phyloP scores from a whole-genome alignment of 108 stramenopile species.

The Discostella pseudostelligera region DNA sequence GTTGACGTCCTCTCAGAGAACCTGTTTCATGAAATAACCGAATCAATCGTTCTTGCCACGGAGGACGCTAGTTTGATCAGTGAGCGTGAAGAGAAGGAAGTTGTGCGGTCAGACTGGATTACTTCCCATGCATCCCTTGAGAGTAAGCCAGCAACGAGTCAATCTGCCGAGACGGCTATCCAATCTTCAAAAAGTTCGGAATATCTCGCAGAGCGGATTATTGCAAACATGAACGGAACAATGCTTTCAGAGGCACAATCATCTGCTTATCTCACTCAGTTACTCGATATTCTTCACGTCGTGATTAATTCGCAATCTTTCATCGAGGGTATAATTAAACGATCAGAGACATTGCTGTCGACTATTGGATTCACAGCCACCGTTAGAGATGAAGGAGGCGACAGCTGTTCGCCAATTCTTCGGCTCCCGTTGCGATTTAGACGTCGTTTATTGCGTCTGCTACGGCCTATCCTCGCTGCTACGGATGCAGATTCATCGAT shows the following conservation, averaged over 20 bases:
- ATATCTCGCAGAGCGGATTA: conserved; percentile 2
- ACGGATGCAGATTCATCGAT: conserved; percentile 29
- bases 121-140: background rate
- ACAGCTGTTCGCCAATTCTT: background rate
- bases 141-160: background rate
- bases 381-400: background rate
- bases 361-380: conserved; percentile 24
- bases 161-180: conserved; percentile 10
- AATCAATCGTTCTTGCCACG: conserved; percentile 12
- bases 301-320: conserved; percentile 6
- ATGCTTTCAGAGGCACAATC: background rate
- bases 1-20: conserved; percentile 14
- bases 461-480: conserved; percentile 48
- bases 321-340: background rate
- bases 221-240: background rate
- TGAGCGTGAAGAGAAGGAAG: conserved; percentile 8
- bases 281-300: conserved; percentile 45
- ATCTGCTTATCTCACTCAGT: conserved; percentile 20
- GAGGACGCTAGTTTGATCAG: conserved; percentile 8
- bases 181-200: conserved; percentile 20
- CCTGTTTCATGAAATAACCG: conserved; percentile 19
- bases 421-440: conserved; percentile 41
- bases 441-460: conserved; percentile 57
- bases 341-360: conserved; percentile 17
- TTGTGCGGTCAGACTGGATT: conserved; percentile 28